These are phyloP conservation scores for Fagopyrum tataricum DNA, from an alignment of 148 eudicot genomes.

Conservation along the genomic window DNA sequence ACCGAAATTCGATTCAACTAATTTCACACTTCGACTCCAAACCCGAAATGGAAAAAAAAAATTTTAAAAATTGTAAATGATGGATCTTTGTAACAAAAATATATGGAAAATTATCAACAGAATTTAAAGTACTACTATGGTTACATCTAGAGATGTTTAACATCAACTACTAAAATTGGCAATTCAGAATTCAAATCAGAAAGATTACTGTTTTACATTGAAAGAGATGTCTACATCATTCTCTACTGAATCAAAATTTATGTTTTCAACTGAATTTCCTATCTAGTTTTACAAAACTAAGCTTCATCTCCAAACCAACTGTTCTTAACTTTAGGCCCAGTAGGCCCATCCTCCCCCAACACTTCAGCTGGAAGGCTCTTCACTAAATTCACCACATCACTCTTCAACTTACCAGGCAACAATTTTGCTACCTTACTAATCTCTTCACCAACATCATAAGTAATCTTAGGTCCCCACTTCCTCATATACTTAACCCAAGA, in stretches of 20 bases:
- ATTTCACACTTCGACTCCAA: too few relatives aligned
- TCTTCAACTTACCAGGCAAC: conserved; percentile 27
- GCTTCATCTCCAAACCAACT: conserved; percentile 39
- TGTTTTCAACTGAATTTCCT: neutral
- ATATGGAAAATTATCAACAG: neutral
- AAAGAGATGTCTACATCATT: neutral
- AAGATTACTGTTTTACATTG: neutral
- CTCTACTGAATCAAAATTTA: neutral
- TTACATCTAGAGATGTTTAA: neutral
- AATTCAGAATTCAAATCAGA: neutral
- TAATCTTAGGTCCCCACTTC: conserved; percentile 36
- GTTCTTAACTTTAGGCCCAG: conserved; percentile 31
- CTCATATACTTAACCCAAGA: conserved; percentile 31
- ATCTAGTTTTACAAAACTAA: neutral
- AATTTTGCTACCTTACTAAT: conserved; percentile 20
- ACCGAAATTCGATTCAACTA: too few relatives aligned
- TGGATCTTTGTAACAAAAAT: too few relatives aligned
- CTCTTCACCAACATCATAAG: conserved; percentile 24
- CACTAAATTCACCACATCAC: conserved; percentile 14
- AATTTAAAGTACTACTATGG: neutral
- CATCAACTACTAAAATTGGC: neutral
- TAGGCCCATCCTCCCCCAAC: conserved; percentile 37
- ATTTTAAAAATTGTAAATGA: too few relatives aligned
- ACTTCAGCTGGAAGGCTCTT: conserved; percentile 32
- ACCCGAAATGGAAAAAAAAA: too few relatives aligned